These are phyloP conservation scores for Cerrena zonata DNA, from an alignment of 1,284 basidiomycete genomes.

Conservation along the genomic window DNA sequence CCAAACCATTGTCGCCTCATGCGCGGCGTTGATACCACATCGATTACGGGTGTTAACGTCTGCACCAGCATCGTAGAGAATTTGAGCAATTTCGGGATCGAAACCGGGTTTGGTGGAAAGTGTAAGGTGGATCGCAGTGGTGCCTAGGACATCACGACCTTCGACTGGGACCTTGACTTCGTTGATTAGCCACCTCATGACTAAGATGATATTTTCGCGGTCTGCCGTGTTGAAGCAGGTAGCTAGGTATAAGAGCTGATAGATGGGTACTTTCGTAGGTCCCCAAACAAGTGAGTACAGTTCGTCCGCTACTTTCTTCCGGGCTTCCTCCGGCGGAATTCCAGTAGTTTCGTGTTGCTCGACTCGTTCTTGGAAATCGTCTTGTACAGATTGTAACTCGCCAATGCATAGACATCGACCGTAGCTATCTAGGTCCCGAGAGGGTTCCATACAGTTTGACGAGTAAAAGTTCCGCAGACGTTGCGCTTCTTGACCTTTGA, in stretches of 20 bases:
- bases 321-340: conserved; percentile 9
- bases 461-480: conserved; percentile 34
- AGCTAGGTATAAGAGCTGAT: conserved; percentile 31
- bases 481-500: conserved; percentile 34
- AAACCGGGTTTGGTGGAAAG: conserved; percentile 37
- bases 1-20: conserved; percentile 34
- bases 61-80: conserved; percentile 36
- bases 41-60: conserved; percentile 36
- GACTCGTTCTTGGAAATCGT: conserved; percentile 25
- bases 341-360: conserved; percentile 8
- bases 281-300: conserved; percentile 33
- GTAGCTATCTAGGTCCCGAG: conserved; percentile 32
- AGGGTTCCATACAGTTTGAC: conserved; percentile 29
- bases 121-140: conserved; percentile 35
- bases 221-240: conserved; percentile 21
- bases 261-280: conserved; percentile 34
- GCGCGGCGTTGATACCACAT: conserved; percentile 35
- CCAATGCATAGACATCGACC: conserved; percentile 26
- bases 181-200: conserved; percentile 32
- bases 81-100: conserved; percentile 37
- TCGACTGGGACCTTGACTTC: conserved; percentile 34
- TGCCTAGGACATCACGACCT: conserved; percentile 34
- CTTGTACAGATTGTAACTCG: conserved; percentile 24
- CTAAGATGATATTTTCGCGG: conserved; percentile 22
- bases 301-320: conserved; percentile 23